Percentiles rank a stretch among this genome's conserved stretches.
Evolutionary conservation across 148 eudicot species (phyloP).

Genomic region (Chenopodium berlandieri): DNA sequence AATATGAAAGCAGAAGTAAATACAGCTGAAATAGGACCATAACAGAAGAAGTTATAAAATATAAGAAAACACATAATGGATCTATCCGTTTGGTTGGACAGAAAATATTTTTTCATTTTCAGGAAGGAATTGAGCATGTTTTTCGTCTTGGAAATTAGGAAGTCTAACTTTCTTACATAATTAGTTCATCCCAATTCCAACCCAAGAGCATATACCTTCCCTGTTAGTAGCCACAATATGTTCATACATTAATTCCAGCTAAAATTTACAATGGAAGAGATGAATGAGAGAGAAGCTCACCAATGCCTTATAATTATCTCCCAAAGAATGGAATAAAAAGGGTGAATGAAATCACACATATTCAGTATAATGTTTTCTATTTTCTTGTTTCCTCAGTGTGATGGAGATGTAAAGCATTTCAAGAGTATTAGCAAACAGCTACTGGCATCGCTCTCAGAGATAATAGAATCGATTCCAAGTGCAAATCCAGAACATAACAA

Average conservation of each 20-base stretch:
- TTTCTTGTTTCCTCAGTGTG: conserved; percentile 29
- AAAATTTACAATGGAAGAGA: not conserved
- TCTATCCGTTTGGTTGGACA: not conserved
- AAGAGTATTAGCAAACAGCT: conserved; percentile 36
- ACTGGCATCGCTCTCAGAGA: conserved; percentile 50
- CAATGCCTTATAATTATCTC: not conserved
- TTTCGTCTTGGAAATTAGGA: not conserved
- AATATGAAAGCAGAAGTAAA: not conserved
- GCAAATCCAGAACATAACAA: conserved; percentile 36
- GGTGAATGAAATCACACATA: not conserved
- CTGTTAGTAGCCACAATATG: not conserved
- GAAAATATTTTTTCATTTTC: not conserved
- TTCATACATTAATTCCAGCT: not conserved
- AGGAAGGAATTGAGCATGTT: not conserved
- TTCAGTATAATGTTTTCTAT: not conserved
- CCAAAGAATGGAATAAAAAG: no score
- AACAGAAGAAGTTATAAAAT: not conserved
- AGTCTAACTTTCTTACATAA: not conserved
- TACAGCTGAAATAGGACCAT: not conserved
- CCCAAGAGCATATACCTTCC: not conserved
- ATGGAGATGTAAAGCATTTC: conserved; percentile 27
- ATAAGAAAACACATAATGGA: not conserved
- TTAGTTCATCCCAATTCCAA: not conserved
- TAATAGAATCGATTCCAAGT: conserved; percentile 33
- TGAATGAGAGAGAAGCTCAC: not conserved